A percentile compares a stretch with the other conserved stretches of the same genome.
These are phyloP conservation scores for Vigna reflexopilosa DNA, from an alignment of 306 rosid species.

Conservation along the genomic window DNA sequence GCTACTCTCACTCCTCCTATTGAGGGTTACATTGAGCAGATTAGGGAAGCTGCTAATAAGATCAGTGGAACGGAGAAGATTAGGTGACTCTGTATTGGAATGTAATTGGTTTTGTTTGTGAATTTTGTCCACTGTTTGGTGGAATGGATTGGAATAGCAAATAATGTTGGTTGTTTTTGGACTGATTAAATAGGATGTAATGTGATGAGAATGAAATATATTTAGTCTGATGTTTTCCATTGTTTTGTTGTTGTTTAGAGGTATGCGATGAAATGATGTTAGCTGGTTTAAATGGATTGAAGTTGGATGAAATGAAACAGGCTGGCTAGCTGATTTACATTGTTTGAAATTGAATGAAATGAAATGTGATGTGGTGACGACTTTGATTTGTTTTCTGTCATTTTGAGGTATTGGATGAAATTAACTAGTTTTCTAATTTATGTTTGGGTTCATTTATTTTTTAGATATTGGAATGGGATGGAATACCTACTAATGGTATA, in stretches of 20 bases:
- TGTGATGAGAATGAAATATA: neutral
- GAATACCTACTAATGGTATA: neutral
- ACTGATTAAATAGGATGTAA: neutral
- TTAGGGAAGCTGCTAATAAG: conserved; percentile 82
- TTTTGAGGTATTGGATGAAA: neutral
- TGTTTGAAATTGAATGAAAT: neutral
- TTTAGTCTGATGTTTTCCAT: neutral
- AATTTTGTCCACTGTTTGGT: neutral
- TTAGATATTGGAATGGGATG: neutral
- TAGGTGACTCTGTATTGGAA: conserved; percentile 33
- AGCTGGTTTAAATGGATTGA: neutral
- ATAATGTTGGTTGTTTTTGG: neutral
- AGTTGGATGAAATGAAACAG: neutral
- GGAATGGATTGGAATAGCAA: neutral
- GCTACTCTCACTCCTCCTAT: conserved; percentile 92
- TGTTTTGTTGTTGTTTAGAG: neutral
- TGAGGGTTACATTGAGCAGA: conserved; percentile 71
- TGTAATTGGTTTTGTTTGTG: conserved; percentile 3
- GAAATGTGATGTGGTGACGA: neutral
- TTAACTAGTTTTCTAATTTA: no score
- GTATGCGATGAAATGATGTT: neutral
- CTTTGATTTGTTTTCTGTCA: neutral
- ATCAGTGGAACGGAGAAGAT: conserved; percentile 79
- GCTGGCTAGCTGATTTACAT: neutral
- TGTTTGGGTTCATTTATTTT: neutral